These are phyloP conservation scores for Pythium folliculosum DNA, from an alignment of 352 stramenopile genomes.

Conservation along the genomic window DNA sequence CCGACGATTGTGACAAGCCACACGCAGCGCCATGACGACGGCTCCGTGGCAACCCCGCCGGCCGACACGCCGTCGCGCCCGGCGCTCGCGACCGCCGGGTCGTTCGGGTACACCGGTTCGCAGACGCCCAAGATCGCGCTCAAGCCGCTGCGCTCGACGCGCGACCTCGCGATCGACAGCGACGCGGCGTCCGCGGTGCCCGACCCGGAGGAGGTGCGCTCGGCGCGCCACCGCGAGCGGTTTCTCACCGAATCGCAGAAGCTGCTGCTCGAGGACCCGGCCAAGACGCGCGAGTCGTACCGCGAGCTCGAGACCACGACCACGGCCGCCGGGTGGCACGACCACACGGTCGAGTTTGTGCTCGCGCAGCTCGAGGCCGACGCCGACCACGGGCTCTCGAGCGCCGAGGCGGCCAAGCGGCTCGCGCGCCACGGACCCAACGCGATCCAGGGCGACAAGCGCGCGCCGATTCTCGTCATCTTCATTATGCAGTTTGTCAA, in stretches of 20 bases:
- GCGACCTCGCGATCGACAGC: background rate
- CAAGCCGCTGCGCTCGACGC: slow-evolving; percentile 20
- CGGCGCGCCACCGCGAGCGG: slow-evolving; percentile 29
- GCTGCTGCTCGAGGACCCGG: slow-evolving; percentile 33
- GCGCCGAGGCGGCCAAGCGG: slow-evolving; percentile 25
- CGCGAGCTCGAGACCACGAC: slow-evolving; percentile 37
- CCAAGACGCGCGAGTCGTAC: slow-evolving; percentile 43
- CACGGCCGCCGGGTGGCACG: slow-evolving; percentile 33
- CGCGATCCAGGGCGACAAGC: slow-evolving; percentile 30
- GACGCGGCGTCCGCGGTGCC: background rate
- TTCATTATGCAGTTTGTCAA: slow-evolving; percentile 48
- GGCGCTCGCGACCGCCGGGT: background rate
- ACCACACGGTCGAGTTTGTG: slow-evolving; percentile 31
- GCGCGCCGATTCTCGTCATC: slow-evolving; percentile 30
- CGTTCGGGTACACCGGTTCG: slow-evolving; percentile 30
- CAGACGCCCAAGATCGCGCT: slow-evolving; percentile 27
- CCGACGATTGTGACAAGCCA: slow-evolving; percentile 25
- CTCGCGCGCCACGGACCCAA: slow-evolving; percentile 28
- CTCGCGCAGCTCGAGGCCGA: slow-evolving; percentile 38
- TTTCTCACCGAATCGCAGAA: slow-evolving; percentile 44
- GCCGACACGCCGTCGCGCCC: slow-evolving; percentile 12
- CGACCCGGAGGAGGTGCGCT: slow-evolving; percentile 8
- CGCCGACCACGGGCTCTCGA: slow-evolving; percentile 18
- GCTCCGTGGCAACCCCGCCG: slow-evolving; percentile 9
- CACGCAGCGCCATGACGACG: slow-evolving; percentile 1